phyloP scores from a whole-genome alignment of 1,284 basidiomycete genomes.

The Omphalotus olearius region DNA sequence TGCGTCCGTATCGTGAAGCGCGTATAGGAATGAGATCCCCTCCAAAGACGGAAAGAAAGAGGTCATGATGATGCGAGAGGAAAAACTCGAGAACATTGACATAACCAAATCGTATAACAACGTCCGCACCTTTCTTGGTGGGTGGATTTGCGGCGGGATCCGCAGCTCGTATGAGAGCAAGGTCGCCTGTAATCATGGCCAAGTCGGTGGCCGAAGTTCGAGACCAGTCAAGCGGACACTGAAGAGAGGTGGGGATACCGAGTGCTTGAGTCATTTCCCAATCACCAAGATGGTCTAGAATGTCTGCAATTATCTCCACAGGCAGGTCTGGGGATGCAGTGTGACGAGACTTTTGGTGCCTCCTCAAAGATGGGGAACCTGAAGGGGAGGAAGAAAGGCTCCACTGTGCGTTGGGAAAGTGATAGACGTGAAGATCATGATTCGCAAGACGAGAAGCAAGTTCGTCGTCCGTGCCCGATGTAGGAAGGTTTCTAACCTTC shows the following conservation, averaged over 20 bases:
- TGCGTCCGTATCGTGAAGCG: slow-evolving; percentile 70
- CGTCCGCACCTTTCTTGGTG: slow-evolving; percentile 61
- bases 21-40: slow-evolving; percentile 67
- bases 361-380: slow-evolving; percentile 18
- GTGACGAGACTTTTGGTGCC: slow-evolving; percentile 21
- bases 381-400: slow-evolving; percentile 19
- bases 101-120: slow-evolving; percentile 70
- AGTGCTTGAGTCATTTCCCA: slow-evolving; percentile 80
- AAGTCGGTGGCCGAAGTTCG: slow-evolving; percentile 64
- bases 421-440: slow-evolving; percentile 68
- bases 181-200: slow-evolving; percentile 60
- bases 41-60: slow-evolving; percentile 59
- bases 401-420: slow-evolving; percentile 40
- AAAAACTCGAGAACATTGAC: slow-evolving; percentile 71
- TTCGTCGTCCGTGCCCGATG: slow-evolving; percentile 53
- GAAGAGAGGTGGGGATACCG: slow-evolving; percentile 63
- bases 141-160: slow-evolving; percentile 52
- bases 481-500: slow-evolving; percentile 61
- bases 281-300: slow-evolving; percentile 71
- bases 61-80: slow-evolving; percentile 53
- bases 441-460: slow-evolving; percentile 65
- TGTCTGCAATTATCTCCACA: slow-evolving; percentile 70
- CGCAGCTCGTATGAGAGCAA: slow-evolving; percentile 53
- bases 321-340: slow-evolving; percentile 52
- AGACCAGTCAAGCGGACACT: slow-evolving; percentile 64